phyloP scores from a whole-genome alignment of 2,329 filamentous ascomycete species.

The Diaporthe aspalathi region DNA sequence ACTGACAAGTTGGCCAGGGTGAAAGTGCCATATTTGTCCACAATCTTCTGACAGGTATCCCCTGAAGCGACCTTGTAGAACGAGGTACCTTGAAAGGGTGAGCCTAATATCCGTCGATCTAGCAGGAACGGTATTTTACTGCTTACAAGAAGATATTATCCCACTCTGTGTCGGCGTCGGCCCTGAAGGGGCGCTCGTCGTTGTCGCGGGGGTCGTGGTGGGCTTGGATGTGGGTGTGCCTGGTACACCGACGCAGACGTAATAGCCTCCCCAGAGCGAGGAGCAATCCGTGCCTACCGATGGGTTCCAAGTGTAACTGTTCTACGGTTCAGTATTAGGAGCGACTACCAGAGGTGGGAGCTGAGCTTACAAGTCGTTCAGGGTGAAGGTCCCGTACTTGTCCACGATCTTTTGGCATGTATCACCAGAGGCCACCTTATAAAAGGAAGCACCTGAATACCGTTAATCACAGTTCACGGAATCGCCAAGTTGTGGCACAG shows the following conservation, averaged over 20 bases:
- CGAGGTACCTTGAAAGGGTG: neutral
- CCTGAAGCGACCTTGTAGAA: neutral
- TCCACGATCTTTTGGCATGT: neutral
- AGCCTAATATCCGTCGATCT: neutral
- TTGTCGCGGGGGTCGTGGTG: no score
- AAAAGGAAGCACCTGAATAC: neutral
- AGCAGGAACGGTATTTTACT: neutral
- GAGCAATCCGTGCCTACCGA: neutral
- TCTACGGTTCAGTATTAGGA: no score
- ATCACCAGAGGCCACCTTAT: neutral
- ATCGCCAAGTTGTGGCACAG: neutral
- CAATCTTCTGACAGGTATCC: slow-evolving; percentile 2
- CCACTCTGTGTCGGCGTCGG: neutral
- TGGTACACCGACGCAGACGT: slow-evolving; percentile 1
- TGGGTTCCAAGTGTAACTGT: neutral
- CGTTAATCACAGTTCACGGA: neutral
- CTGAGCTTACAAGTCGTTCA: neutral
- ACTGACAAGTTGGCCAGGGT: neutral
- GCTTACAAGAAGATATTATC: neutral
- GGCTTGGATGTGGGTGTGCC: no score
- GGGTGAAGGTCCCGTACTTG: neutral
- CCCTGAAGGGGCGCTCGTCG: neutral
- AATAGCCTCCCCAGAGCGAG: neutral
- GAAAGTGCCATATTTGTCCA: neutral
- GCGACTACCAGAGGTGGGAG: no score